Evolutionary conservation across 306 rosid genomes (phyloP), one percentile per base, ranked within the genome.

Genomic region (Ormosia semicastrata): DNA sequence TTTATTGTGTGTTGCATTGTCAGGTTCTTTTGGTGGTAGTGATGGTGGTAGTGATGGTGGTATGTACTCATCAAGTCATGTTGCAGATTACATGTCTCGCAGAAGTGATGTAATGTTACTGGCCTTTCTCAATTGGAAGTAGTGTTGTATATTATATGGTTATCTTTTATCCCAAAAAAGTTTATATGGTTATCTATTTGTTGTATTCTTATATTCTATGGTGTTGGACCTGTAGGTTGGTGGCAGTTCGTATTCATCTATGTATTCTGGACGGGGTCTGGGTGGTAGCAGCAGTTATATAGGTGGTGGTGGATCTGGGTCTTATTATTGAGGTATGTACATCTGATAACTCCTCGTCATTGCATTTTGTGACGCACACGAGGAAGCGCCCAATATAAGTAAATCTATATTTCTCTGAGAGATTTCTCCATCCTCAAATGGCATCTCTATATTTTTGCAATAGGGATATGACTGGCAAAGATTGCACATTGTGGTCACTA

Each of bases 61-160:
- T 69, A 58, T 90, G 86, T 92, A 96, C 86, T 91, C 99, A 44
- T 92, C 99, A 66, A 91, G 94, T 80, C 89, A 93, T 92, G 94
- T 91, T 73, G 88, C 89, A 30, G 97, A 93, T 70, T 93, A 91
- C 66, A 60, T 87, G 57, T 57, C 97, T 62, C 99, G 97, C 66
- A 97, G 91, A 44, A 87, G 88, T 88, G 95, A 93, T 88, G 99
- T 95, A 84, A 93, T 84, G 91, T 32, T 70, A 44, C 62, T 75
- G 11, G 30, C 79, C 71, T 71, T 34, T 43, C 79, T 69, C 73
- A 71, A 18, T 39, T 65, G 18, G 63, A 69, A 18, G 15, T 54
- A 67, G 34, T 62, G 9, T 78, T 60, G 9, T 60, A 62, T 24
- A 24, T 24, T 24, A 24, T 39, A 41, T 78, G 65, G 37, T 10